phyloP scores from a whole-genome alignment of 345 rosid species.

The Pistacia integerrima region DNA sequence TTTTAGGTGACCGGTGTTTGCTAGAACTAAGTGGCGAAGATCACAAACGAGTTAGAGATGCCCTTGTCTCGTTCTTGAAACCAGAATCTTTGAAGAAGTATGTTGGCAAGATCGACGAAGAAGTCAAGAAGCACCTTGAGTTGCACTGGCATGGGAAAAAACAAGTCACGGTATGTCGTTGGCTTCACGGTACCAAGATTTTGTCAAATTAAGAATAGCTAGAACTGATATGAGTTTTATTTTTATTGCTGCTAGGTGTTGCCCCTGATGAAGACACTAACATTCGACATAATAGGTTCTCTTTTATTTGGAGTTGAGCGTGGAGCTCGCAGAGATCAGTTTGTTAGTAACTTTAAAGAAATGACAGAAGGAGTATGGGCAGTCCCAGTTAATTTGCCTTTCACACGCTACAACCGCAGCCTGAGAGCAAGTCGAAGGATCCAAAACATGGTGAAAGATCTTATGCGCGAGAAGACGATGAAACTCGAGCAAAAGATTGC shows the following conservation, averaged over 20 bases:
- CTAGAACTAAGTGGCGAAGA: conserved; percentile 41
- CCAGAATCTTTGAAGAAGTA: conserved; percentile 63
- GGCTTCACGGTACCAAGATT: not conserved
- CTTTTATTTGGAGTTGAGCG: conserved; percentile 48
- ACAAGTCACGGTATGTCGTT: conserved; percentile 32
- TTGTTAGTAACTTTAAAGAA: conserved; percentile 29
- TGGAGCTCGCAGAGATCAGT: conserved; percentile 34
- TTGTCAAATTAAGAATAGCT: not conserved
- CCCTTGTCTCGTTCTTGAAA: conserved; percentile 45
- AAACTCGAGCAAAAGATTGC: conserved; percentile 32
- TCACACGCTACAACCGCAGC: conserved; percentile 50
- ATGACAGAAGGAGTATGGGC: conserved; percentile 56
- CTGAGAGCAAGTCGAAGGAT: conserved; percentile 40
- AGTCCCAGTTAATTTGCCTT: conserved; percentile 47
- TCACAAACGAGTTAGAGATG: conserved; percentile 49
- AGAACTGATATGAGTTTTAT: too few species aligned
- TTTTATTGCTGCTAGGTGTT: conserved; percentile 31
- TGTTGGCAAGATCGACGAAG: conserved; percentile 53
- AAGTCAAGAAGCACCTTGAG: conserved; percentile 48
- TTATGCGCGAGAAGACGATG: conserved; percentile 39
- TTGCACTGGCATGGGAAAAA: conserved; percentile 48
- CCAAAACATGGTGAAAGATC: conserved; percentile 28
- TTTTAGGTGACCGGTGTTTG: conserved; percentile 44
- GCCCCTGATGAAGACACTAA: conserved; percentile 51
- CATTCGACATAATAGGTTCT: conserved; percentile 55